These are phyloP conservation scores for Lizonia empirigonia DNA, from an alignment of 2,329 filamentous ascomycete genomes.

Conservation along the genomic window DNA sequence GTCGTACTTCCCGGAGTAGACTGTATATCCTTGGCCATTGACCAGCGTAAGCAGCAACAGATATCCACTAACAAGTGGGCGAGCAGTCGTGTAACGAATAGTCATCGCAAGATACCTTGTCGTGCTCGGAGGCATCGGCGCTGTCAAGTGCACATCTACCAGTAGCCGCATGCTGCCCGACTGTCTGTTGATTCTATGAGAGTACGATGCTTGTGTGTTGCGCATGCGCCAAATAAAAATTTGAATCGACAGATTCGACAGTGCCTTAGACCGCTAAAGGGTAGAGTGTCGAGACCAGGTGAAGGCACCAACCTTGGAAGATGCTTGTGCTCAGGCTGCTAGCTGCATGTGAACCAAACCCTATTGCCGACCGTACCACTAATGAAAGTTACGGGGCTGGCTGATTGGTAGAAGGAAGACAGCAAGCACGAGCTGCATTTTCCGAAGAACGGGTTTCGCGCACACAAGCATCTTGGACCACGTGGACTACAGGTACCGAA, in stretches of 20 bases:
- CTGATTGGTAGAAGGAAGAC: background rate
- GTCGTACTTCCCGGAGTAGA: background rate
- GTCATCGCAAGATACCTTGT: background rate
- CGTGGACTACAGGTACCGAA: background rate
- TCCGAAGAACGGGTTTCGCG: background rate
- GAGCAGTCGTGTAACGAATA: background rate
- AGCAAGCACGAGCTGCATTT: conserved; percentile 1
- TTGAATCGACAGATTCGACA: background rate
- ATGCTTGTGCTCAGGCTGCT: conserved; percentile 6
- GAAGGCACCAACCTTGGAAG: background rate
- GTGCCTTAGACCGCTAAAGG: background rate
- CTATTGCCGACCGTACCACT: background rate
- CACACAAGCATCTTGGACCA: background rate
- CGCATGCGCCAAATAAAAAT: conserved; percentile 4
- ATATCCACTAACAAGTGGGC: background rate
- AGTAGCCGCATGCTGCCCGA: conserved; percentile 3
- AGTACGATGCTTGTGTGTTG: background rate
- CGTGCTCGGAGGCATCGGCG: background rate
- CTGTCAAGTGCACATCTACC: background rate
- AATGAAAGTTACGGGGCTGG: background rate
- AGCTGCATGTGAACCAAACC: conserved; percentile 14
- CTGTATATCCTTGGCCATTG: background rate
- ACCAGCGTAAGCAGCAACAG: background rate
- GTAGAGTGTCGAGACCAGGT: conserved; percentile 1
- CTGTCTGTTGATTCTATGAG: background rate